Evolutionary conservation across 2,329 filamentous ascomycete species (phyloP).

Genomic region (Fusarium sp.): DNA sequence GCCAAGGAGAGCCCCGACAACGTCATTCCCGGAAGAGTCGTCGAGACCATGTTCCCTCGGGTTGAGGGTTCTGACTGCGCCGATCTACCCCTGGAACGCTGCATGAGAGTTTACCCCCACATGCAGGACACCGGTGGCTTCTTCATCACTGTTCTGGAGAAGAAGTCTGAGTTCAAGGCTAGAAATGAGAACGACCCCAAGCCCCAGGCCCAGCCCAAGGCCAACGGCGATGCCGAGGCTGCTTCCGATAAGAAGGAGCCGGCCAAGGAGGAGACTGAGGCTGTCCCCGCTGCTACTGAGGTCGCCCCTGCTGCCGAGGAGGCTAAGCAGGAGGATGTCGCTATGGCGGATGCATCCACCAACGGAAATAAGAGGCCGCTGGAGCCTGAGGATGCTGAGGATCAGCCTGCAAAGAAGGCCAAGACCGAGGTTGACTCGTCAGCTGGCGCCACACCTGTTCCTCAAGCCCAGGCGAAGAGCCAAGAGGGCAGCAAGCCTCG

Average conservation of each 20-base stretch:
- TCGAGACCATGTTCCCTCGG: conserved; percentile 84
- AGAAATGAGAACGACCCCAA: conserved; percentile 73
- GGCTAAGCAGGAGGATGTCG: conserved; percentile 42
- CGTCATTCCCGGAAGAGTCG: conserved; percentile 73
- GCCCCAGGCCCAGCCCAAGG: conserved; percentile 25
- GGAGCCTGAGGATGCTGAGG: conserved; percentile 49
- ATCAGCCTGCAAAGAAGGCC: conserved; percentile 59
- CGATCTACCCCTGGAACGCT: conserved; percentile 83
- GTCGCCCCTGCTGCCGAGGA: conserved; percentile 8
- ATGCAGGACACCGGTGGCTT: conserved; percentile 96
- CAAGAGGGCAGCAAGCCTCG: conserved; percentile 48
- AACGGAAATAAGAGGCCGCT: conserved; percentile 50
- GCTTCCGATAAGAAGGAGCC: conserved; percentile 27
- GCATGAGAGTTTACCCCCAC: conserved; percentile 95
- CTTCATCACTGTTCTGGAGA: conserved; percentile 96
- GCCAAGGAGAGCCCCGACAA: conserved; percentile 66
- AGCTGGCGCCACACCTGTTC: conserved; percentile 33
- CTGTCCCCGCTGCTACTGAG: conserved; percentile 39
- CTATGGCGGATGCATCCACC: conserved; percentile 44
- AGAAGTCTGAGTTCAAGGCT: conserved; percentile 85
- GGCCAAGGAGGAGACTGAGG: conserved; percentile 50
- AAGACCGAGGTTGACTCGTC: conserved; percentile 52
- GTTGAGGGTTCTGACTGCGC: conserved; percentile 64
- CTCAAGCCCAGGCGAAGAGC: conserved; percentile 30
- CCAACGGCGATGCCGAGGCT: conserved; percentile 16